Evolutionary conservation across 2,329 filamentous ascomycete species (phyloP).

Genomic region (Epichloe hybrida): DNA sequence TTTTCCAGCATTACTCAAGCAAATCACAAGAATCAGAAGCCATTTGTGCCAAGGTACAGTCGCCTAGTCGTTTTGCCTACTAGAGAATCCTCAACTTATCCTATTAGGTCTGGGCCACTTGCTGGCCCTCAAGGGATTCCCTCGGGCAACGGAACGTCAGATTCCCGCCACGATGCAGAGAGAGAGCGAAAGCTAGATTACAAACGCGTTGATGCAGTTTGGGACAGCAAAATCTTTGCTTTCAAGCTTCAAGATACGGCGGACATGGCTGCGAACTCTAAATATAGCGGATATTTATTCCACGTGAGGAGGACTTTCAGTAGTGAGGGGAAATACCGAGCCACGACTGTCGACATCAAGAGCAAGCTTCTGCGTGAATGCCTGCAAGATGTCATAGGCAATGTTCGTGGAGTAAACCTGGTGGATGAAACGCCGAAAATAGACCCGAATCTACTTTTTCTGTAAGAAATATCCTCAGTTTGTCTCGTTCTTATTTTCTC

Average conservation of each 20-base stretch:
- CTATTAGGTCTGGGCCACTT: not conserved
- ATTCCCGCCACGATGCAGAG: not conserved
- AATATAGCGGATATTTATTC: constrained; percentile 71
- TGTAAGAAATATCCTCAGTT: constrained; percentile 27
- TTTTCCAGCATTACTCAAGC: not conserved
- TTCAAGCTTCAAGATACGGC: constrained; percentile 43
- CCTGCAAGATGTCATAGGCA: constrained; percentile 25
- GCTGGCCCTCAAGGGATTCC: not conserved
- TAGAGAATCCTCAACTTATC: not conserved
- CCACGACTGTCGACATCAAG: constrained; percentile 70
- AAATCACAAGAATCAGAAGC: not conserved
- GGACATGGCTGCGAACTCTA: constrained; percentile 27
- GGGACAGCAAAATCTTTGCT: constrained; percentile 35
- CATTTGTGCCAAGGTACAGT: not conserved
- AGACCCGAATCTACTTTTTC: constrained; percentile 57
- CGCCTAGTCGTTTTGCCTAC: not conserved
- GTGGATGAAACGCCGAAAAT: constrained; percentile 67
- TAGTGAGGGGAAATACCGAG: constrained; percentile 62
- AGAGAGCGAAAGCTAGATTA: constrained; percentile 22
- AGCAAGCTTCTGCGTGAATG: constrained; percentile 64
- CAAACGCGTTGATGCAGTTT: constrained; percentile 41
- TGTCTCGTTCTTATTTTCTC: not conserved
- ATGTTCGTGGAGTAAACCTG: constrained; percentile 47
- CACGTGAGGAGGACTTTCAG: constrained; percentile 73
- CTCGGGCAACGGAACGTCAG: not conserved